Percentiles rank a stretch among this genome's conserved stretches.
Conservation (phyloP, 2,329 filamentous ascomycete genomes). For the Colletotrichum sublineola region DNA sequence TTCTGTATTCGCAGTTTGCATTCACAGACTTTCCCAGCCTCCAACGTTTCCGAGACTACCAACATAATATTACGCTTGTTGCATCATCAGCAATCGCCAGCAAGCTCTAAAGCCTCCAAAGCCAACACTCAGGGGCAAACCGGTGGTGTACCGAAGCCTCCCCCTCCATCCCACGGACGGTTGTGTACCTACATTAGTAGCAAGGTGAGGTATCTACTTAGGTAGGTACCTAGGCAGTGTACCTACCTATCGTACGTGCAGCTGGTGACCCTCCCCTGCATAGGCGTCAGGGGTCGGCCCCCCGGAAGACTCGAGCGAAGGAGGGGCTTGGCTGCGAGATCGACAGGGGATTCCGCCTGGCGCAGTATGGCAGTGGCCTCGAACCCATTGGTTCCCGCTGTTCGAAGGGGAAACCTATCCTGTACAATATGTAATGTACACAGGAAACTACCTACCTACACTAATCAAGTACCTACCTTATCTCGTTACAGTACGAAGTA, state of each 20-base stretch:
- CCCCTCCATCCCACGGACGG: neutral
- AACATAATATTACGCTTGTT: neutral
- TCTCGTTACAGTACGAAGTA: too few species aligned
- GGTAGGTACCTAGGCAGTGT: too few species aligned
- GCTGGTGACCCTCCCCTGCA: constrained; percentile 27
- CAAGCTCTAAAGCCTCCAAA: neutral
- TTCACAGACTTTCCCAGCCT: too few species aligned
- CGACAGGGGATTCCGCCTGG: constrained; percentile 2
- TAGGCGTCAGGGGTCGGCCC: constrained; percentile 28
- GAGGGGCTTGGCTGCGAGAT: constrained; percentile 14
- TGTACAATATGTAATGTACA: too few species aligned
- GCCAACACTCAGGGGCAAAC: constrained; percentile 4
- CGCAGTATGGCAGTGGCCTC: constrained; percentile 6
- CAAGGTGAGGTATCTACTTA: neutral
- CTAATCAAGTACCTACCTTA: too few species aligned
- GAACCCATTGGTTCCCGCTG: constrained; percentile 27
- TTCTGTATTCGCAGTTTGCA: too few species aligned
- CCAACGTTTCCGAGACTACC: too few species aligned
- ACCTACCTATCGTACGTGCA: neutral
- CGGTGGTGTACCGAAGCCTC: neutral
- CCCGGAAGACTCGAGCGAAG: constrained; percentile 6
- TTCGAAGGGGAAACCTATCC: neutral
- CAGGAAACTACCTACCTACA: too few species aligned
- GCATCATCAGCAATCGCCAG: constrained; percentile 7
- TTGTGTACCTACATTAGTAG: neutral